Evolutionary conservation across 2,329 filamentous ascomycete genomes (phyloP).

Genomic region (Aspergillus phoenicis): DNA sequence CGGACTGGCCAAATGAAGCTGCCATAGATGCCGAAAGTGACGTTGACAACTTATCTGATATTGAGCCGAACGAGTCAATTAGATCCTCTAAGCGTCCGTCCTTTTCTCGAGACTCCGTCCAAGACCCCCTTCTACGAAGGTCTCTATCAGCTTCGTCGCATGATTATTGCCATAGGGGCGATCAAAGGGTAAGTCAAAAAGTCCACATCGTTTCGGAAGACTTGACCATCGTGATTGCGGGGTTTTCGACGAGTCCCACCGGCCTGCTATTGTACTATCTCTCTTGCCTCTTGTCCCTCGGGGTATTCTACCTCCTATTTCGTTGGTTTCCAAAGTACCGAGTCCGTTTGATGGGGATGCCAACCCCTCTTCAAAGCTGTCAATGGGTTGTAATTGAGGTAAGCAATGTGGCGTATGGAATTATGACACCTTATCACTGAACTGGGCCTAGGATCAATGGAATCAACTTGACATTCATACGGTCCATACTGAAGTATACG

Average conservation of each 20-base stretch:
- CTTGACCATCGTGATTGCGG: conserved; percentile 88
- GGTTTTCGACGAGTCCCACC: conserved; percentile 75
- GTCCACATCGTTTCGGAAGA: conserved; percentile 93
- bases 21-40: conserved; percentile 49
- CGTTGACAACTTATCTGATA: conserved; percentile 44
- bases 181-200: conserved; percentile 77
- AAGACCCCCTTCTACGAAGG: conserved; percentile 67
- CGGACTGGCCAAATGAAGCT: conserved; percentile 55
- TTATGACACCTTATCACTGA: conserved; percentile 28
- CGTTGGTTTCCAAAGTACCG: conserved; percentile 90
- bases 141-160: conserved; percentile 68
- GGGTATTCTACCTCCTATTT: conserved; percentile 79
- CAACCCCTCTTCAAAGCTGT: conserved; percentile 70
- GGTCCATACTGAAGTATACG: conserved; percentile 63
- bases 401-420: conserved; percentile 30
- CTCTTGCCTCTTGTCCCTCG: conserved; percentile 72
- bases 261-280: conserved; percentile 70
- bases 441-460: conserved; percentile 76
- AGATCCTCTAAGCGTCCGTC: conserved; percentile 37
- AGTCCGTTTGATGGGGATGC: conserved; percentile 71
- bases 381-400: conserved; percentile 91
- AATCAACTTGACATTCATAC: conserved; percentile 81
- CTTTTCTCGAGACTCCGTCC: conserved; percentile 49
- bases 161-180: conserved; percentile 61
- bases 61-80: conserved; percentile 40